Base-by-base conservation (phyloP, 2,329 filamentous ascomycete genomes). In the Aplosporella prunicola region DNA sequence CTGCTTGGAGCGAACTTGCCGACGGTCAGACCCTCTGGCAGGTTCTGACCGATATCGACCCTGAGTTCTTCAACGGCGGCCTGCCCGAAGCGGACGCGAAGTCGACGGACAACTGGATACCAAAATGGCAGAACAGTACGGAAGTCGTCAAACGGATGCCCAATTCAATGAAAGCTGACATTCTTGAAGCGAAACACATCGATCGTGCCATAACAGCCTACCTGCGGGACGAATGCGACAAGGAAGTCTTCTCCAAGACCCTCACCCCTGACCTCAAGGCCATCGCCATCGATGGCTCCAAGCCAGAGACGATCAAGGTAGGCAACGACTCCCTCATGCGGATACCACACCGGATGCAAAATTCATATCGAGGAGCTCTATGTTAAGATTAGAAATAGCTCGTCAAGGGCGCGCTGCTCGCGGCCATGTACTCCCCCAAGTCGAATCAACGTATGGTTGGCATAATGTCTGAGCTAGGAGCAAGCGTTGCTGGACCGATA, bases 21-120 rank as follows among this genome's bases (percentile, higher is more conserved):
- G 65, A 69, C 48, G 67, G 67, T 42, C 57, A 59, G 42, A 50
- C 61, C 14, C 56, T 71, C 11, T 70, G 67, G 67, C 53, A 59
- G 33, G 68, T 69, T 27, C 55, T 70, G 35, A 51, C 55, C 45
- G 60, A 67, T 42, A 58, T 69, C 43, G 67, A 70, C 44, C 47
- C 59, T 33, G 57, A 61, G 17, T 69, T 68, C 57, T 70, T 71
- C 51, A 53, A 57, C 35, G 63, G 62, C 35, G 52, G 51, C n/a
- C 62, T 71, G 9, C 67, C 67, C 14, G 66, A 69, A 41, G 53
- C 54, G 33, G 54, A 63, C 41, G 56, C 61, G 32, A 59, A 57
- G 31, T 51, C 58, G n/a, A 53, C 54, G 20, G 62, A 64, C 45
- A 65, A 67, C 43, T 71, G 67, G 67, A 69, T 68, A 33, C 60